phyloP scores from a whole-genome alignment of 768 basidiomycete genomes.

The Hericium coralloides region DNA sequence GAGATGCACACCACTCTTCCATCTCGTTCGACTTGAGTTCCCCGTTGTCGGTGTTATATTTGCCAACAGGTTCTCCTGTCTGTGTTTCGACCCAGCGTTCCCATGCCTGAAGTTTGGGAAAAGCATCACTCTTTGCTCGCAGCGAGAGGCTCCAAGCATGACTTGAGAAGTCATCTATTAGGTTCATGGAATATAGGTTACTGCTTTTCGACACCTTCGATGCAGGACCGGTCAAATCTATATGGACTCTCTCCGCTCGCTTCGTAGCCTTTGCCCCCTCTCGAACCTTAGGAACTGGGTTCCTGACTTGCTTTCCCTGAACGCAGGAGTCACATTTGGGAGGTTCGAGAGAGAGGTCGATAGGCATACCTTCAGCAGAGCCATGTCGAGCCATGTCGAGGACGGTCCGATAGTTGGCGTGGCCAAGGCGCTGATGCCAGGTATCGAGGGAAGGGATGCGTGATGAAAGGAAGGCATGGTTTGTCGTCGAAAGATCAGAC shows the following conservation, averaged over 20 bases:
- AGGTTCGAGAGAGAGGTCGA: not conserved
- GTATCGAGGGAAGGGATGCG: constrained; percentile 7
- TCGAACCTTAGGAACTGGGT: not conserved
- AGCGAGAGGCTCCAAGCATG: not conserved
- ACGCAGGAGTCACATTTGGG: not conserved
- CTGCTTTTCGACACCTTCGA: not conserved
- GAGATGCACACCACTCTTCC: not conserved
- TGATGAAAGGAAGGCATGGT: not conserved
- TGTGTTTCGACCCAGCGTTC: not conserved
- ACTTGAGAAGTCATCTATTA: not conserved
- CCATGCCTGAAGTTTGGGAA: not conserved
- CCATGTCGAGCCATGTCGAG: constrained; percentile 6
- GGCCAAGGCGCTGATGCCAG: constrained; percentile 21
- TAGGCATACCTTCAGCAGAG: not conserved
- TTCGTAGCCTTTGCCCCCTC: not conserved
- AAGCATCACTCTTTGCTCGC: not conserved
- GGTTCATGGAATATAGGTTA: not conserved
- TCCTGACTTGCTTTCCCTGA: not conserved
- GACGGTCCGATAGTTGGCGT: constrained; percentile 15
- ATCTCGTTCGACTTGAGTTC: not conserved
- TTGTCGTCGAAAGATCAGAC: not conserved
- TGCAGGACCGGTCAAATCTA: not conserved
- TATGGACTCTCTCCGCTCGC: not conserved
- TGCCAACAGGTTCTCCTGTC: not conserved
- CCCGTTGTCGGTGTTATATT: not conserved